Conservation (phyloP, 2,329 filamentous ascomycete genomes). For the Colletotrichum salicis region DNA sequence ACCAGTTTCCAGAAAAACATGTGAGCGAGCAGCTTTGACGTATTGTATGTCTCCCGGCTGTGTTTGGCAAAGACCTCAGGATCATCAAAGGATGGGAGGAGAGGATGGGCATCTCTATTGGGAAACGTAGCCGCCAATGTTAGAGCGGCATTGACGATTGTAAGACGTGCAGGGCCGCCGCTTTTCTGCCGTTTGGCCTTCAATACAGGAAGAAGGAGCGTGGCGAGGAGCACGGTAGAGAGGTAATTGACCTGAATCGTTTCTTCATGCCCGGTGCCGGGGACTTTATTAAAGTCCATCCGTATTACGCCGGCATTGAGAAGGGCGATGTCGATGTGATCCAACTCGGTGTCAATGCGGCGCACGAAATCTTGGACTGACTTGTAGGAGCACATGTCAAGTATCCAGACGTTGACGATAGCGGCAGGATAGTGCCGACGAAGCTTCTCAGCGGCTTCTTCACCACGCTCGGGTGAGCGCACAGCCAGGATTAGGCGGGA, state of each 20-base stretch:
- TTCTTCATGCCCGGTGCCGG: slow-evolving; percentile 51
- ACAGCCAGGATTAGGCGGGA: slow-evolving; percentile 59
- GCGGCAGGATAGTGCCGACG: slow-evolving; percentile 43
- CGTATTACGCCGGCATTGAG: slow-evolving; percentile 56
- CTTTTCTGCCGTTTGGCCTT: slow-evolving; percentile 39
- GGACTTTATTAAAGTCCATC: slow-evolving; percentile 37
- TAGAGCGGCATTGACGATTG: slow-evolving; percentile 45
- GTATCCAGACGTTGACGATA: slow-evolving; percentile 57
- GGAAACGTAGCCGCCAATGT: slow-evolving; percentile 39
- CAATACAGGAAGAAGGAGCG: slow-evolving; percentile 47
- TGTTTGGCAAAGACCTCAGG: slow-evolving; percentile 35
- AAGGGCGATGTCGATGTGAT: slow-evolving; percentile 55
- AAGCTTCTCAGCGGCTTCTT: slow-evolving; percentile 50
- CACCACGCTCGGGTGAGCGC: slow-evolving; percentile 54
- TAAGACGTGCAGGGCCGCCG: slow-evolving; percentile 40
- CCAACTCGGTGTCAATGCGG: slow-evolving; percentile 45
- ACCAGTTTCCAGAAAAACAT: slow-evolving; percentile 49
- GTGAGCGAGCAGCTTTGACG: slow-evolving; percentile 45
- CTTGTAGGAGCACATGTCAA: slow-evolving; percentile 60
- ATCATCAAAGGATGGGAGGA: slow-evolving; percentile 46
- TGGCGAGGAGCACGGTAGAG: slow-evolving; percentile 47
- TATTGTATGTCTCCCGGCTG: slow-evolving; percentile 38
- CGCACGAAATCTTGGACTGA: slow-evolving; percentile 56
- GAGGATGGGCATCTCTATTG: slow-evolving; percentile 33
- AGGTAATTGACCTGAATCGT: slow-evolving; percentile 54